Base-by-base conservation (phyloP, 352 stramenopile genomes). In the Globisporangium perplexum region DNA sequence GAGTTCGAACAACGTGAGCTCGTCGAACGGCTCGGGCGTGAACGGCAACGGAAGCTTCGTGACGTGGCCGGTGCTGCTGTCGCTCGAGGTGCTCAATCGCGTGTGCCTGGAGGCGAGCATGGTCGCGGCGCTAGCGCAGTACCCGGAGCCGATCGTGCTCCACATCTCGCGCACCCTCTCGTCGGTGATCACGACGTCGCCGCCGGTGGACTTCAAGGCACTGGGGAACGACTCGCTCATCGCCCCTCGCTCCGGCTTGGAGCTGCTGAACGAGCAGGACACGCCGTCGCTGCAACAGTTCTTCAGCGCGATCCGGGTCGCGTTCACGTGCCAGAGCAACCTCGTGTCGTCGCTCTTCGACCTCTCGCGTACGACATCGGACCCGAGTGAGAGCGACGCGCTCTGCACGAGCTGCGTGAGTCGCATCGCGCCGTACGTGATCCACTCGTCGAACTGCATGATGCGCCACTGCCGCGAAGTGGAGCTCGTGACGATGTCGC, bases 261-360 rank as follows among this genome's bases (percentile, higher is more conserved):
- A 95, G 42, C 60, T 90, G 24, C 46, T 93, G 11, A 93, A 95
- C 54, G 84, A 95, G 23, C 78, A 90, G 65, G 84, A 95, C 24
- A 72, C 78, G 10, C 84, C 84, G 15, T 51, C 76, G 11, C 60
- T 93, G 17, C 84, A 93, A 55, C 80, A 75, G 39, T 93, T 93
- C 58, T 93, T 87, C 60, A 72, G 69, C 39, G 81, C 80, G 33
- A 73, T 95, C n/a, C 84, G 84, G 20, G 73, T 95, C 24, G 78
- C 82, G 8, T 62, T 86, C 23, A 81, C 75, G 4, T 86, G 80
- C 26, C 75, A 89, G 53, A 84, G 72, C 61, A 92, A 92, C 39
- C 66, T 95, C 52, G 62, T 88, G 5, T 64, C 84, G 2, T 90
- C 78, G 6, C 60, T 89, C 7, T 89, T 90, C 53, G 82, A 93